Conservation (phyloP, 2,329 filamentous ascomycete genomes). For the Colletotrichum euphorbiae region DNA sequence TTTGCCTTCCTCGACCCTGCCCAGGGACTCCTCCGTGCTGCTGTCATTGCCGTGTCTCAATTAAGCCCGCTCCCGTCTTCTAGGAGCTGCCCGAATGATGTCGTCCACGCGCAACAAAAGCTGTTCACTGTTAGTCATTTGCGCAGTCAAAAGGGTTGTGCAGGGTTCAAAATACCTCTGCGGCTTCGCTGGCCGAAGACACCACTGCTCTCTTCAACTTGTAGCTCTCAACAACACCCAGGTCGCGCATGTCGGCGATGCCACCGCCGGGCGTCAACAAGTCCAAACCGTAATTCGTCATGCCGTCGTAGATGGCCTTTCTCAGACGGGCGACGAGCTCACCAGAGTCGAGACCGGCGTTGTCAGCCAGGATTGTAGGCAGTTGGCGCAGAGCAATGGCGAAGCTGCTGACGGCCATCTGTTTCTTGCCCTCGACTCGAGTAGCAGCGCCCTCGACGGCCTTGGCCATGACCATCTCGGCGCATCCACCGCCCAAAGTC, state of each 20-base stretch:
- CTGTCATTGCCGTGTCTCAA: constrained; percentile 42
- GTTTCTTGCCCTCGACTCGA: constrained; percentile 96
- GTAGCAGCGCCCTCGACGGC: constrained; percentile 94
- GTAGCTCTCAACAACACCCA: constrained; percentile 97
- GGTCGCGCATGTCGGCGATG: constrained; percentile 93
- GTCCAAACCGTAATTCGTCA: constrained; percentile 92
- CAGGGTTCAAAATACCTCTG: constrained; percentile 77
- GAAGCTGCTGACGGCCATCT: constrained; percentile 91
- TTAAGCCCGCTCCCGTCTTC: constrained; percentile 81
- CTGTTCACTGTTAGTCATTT: constrained; percentile 56
- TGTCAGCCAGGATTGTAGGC: constrained; percentile 96
- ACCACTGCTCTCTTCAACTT: constrained; percentile 99
- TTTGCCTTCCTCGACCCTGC: constrained; percentile 19
- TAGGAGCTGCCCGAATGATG: constrained; percentile 93
- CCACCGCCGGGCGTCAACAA: constrained; percentile 89
- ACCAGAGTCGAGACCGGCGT: constrained; percentile 94
- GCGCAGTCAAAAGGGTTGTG: neutral
- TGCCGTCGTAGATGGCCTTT: constrained; percentile 93
- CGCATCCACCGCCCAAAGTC: constrained; percentile 93
- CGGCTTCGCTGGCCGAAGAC: constrained; percentile 93
- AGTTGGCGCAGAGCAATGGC: constrained; percentile 90
- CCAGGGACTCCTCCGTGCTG: constrained; percentile 25
- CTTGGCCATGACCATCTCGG: constrained; percentile 99
- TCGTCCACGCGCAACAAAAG: constrained; percentile 94
- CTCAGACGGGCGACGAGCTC: constrained; percentile 92